Evolutionary conservation across 23 red algal species (phyloP).

Genomic region (Gracilaria domingensis): DNA sequence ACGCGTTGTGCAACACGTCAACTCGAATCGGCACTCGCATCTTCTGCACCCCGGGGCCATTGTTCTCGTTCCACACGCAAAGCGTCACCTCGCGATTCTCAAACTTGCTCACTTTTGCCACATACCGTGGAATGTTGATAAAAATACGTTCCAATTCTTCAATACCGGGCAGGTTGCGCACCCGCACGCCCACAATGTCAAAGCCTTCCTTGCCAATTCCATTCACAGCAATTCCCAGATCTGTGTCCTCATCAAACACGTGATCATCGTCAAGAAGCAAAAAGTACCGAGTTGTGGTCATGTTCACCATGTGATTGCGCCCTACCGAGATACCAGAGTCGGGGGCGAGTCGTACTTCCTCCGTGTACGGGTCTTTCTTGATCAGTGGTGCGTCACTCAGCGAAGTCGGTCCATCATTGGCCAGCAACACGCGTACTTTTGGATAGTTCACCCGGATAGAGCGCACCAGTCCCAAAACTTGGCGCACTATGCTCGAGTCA

Average conservation of each 20-base stretch:
- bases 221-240: background rate
- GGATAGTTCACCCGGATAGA: constrained; percentile 46
- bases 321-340: constrained; percentile 64
- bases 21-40: constrained; percentile 49
- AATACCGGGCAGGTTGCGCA: constrained; percentile 64
- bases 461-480: constrained; percentile 27
- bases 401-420: constrained; percentile 55
- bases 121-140: constrained; percentile 63
- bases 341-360: constrained; percentile 11
- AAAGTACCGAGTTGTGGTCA: constrained; percentile 51
- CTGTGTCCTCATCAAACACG: constrained; percentile 42
- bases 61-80: constrained; percentile 71
- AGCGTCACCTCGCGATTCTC: constrained; percentile 46
- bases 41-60: constrained; percentile 49
- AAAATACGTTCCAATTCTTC: constrained; percentile 32
- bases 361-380: constrained; percentile 33
- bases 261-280: constrained; percentile 61
- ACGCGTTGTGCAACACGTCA: constrained; percentile 61
- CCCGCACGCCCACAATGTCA: constrained; percentile 63
- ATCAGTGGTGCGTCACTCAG: constrained; percentile 1
- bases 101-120: constrained; percentile 51
- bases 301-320: constrained; percentile 58
- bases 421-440: constrained; percentile 40
- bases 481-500: constrained; percentile 23
- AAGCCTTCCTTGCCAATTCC: constrained; percentile 10